Evolutionary conservation across 2,329 filamentous ascomycete genomes (phyloP), one percentile per base, ranked within the genome.

Genomic region (Nannizziopsis arthrosporioides): DNA sequence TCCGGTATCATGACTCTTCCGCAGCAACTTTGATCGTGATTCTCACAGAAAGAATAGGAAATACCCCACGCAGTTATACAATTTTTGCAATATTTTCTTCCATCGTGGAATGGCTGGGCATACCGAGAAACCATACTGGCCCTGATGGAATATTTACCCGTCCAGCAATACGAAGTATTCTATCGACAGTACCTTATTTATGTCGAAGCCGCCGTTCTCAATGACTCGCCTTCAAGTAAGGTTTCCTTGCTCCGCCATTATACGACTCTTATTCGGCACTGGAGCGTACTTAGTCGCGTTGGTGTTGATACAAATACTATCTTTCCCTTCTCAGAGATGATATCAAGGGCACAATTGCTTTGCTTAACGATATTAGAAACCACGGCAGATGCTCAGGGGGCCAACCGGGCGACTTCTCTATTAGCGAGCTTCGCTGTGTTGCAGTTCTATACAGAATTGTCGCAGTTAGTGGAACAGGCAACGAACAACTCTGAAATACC

Each of bases 391-490:
- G 30, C 36, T 8, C 9, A 14, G 18, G 12, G 14, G 35, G 5
- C 2, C 40, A 31, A 47, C 18, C 8, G 35, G 10, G 1, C 17
- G 8, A 19, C 14, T 12, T 18, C 19, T n/a, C 5, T 7, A 5
- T 57, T 65, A 19, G 53, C 67, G 1, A 71, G 74, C 1, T 65
- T 74, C 34, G 77, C 79, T 5, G 68, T 73, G 15, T 70, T 88
- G 12, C 73, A 85, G 31, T 78, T 81, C 59, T 88, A 90, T 64
- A 85, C 84, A 62, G 69, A 75, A 46, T 71, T 78, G 5, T 74
- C 78, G 3, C 66, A 70, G 15, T 64, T 84, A 17, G 73, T 80
- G 49, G 73, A 74, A 2, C 68, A 80, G 38, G 66, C 66, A 38
- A 56, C 63, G 1, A 63, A 78, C 8, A 73, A 76, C 42, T 65